Conservation (phyloP, 179 eudicot species). For the Silene vulgaris region DNA sequence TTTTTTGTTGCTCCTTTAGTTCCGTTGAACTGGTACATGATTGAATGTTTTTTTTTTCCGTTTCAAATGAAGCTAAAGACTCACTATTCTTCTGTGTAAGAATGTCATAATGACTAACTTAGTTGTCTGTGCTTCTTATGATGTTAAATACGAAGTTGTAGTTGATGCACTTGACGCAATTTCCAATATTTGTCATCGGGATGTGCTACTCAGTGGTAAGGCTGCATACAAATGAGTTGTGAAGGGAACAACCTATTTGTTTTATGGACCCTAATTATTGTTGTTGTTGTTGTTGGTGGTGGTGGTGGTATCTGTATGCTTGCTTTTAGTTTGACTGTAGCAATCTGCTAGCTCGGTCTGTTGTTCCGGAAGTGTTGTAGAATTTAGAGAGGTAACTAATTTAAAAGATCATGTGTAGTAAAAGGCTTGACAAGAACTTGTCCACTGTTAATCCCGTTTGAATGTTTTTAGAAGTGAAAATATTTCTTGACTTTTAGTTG, state of each 20-base stretch:
- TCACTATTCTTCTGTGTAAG: background rate
- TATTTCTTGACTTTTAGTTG: background rate
- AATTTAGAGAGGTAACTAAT: background rate
- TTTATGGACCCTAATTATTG: background rate
- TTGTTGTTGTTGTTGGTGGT: background rate
- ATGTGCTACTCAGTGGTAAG: background rate
- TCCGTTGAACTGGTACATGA: background rate
- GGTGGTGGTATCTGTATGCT: background rate
- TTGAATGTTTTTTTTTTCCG: background rate
- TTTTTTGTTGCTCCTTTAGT: slow-evolving; percentile 1
- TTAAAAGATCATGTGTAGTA: too few species aligned
- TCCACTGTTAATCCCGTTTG: background rate
- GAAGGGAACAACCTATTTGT: background rate
- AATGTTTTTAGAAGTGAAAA: too few species aligned
- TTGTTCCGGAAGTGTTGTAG: background rate
- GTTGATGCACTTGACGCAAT: background rate
- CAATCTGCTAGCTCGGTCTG: background rate
- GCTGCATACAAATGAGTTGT: background rate
- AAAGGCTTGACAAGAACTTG: background rate
- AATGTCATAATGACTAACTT: background rate
- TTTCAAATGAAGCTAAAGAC: background rate
- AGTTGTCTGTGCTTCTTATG: background rate
- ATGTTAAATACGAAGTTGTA: background rate
- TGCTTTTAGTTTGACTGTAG: background rate
- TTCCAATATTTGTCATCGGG: background rate